Percentiles rank a stretch among this genome's conserved stretches.
phyloP scores from a whole-genome alignment of 2,329 filamentous ascomycete genomes.

The Cladosporium sp. region DNA sequence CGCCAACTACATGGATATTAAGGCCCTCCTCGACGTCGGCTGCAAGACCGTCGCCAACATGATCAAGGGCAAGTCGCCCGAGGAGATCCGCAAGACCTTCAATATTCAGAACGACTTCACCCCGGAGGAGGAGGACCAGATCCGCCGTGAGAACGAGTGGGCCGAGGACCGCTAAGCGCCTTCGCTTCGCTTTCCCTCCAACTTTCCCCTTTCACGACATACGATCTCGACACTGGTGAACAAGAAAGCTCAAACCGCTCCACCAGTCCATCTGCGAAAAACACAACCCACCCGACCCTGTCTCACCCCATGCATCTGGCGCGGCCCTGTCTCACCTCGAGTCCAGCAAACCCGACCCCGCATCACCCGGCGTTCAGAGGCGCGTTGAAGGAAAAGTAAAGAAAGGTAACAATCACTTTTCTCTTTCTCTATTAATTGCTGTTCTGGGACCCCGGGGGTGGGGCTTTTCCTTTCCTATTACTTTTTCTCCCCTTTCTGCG shows the following conservation, averaged over 20 bases:
- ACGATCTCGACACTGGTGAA: too few species aligned
- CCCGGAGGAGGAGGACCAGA: constrained; percentile 98
- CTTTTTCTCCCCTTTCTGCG: too few species aligned
- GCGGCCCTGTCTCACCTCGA: background rate
- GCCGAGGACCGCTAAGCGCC: constrained; percentile 34
- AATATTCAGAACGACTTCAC: constrained; percentile 99
- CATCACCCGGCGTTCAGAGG: constrained; percentile 2
- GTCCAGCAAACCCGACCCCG: too few species aligned
- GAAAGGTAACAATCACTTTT: background rate
- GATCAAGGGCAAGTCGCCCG: constrained; percentile 99
- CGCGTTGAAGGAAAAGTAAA: background rate
- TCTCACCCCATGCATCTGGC: constrained; percentile 2
- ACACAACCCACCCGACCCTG: background rate
- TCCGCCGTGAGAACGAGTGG: constrained; percentile 53
- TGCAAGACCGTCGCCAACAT: constrained; percentile 99
- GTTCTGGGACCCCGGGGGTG: too few species aligned
- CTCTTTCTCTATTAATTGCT: too few species aligned
- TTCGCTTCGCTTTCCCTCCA: background rate
- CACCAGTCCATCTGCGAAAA: background rate
- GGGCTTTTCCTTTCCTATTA: too few species aligned
- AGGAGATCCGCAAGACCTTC: constrained; percentile 99
- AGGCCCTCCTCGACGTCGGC: constrained; percentile 92
- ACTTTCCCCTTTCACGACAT: background rate
- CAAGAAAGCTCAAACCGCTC: too few species aligned
- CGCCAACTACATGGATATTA: constrained; percentile 98